phyloP scores from a whole-genome alignment of 805 yeast species.

The Ogataea zsoltii region DNA sequence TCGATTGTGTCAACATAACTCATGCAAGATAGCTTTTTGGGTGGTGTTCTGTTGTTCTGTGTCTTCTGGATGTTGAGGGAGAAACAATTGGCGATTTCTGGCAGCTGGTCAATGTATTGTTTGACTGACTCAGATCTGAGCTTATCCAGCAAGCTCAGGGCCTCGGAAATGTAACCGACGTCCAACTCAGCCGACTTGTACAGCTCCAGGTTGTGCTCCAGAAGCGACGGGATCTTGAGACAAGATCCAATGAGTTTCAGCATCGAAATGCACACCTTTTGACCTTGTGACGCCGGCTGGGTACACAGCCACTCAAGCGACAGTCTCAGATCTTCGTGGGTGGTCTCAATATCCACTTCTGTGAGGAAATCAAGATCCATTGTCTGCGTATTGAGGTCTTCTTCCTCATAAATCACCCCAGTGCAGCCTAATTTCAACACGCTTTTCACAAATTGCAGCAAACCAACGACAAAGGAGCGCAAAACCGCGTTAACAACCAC shows the following conservation, averaged over 20 bases:
- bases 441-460: constrained; percentile 54
- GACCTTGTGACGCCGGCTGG: constrained; percentile 15
- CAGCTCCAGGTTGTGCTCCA: constrained; percentile 11
- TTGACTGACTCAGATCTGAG: constrained; percentile 7
- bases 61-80: constrained; percentile 49
- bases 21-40: constrained; percentile 30
- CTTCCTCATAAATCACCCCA: constrained; percentile 72
- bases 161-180: constrained; percentile 8
- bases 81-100: constrained; percentile 40
- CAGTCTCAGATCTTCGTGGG: constrained; percentile 30
- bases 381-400: constrained; percentile 65
- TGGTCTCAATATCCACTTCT: constrained; percentile 18
- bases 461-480: constrained; percentile 50
- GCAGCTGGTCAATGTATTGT: constrained; percentile 24
- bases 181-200: constrained; percentile 3
- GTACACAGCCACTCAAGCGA: constrained; percentile 34
- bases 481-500: constrained; percentile 51
- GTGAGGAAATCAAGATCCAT: constrained; percentile 52
- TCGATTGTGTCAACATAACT: constrained; percentile 21
- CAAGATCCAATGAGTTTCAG: constrained; percentile 8
- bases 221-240: constrained; percentile 11
- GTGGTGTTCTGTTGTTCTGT: constrained; percentile 52
- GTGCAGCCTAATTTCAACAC: constrained; percentile 47
- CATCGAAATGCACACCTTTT: constrained; percentile 20
- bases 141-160: constrained; percentile 7